Evolutionary conservation across 2,329 filamentous ascomycete species (phyloP).

Genomic region (Pseudogymnoascus destructans): DNA sequence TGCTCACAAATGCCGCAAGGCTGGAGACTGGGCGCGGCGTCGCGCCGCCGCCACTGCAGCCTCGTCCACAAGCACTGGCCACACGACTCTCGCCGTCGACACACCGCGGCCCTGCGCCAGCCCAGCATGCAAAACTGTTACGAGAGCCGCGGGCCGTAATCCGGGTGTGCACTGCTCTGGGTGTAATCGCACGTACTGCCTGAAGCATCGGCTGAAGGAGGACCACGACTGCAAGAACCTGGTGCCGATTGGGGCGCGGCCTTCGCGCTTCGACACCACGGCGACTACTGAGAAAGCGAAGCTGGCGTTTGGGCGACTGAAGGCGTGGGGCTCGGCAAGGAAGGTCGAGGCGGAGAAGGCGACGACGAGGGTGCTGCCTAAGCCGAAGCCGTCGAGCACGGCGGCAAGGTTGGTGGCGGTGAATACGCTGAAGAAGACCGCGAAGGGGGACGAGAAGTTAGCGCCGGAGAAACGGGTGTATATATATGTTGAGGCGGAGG

Average conservation of each 20-base stretch:
- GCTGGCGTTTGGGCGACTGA: slow-evolving; percentile 63
- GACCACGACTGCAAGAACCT: slow-evolving; percentile 79
- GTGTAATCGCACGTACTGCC: slow-evolving; percentile 63
- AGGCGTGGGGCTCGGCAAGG: slow-evolving; percentile 68
- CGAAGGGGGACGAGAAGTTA: slow-evolving; percentile 80
- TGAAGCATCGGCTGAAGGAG: slow-evolving; percentile 62
- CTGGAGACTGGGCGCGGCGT: slow-evolving; percentile 48
- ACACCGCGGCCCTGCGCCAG: slow-evolving; percentile 56
- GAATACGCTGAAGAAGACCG: slow-evolving; percentile 68
- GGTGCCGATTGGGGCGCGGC: slow-evolving; percentile 41
- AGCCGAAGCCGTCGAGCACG: slow-evolving; percentile 48
- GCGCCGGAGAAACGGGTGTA: slow-evolving; percentile 78
- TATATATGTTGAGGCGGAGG: slow-evolving; percentile 78
- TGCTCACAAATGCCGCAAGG: slow-evolving; percentile 54
- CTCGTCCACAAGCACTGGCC: slow-evolving; percentile 35
- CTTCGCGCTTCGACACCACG: slow-evolving; percentile 32
- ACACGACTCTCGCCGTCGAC: slow-evolving; percentile 40
- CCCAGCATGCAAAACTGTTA: slow-evolving; percentile 54
- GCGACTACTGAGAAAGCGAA: slow-evolving; percentile 49
- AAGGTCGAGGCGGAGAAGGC: slow-evolving; percentile 42
- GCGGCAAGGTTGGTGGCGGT: slow-evolving; percentile 55
- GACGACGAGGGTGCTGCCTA: slow-evolving; percentile 39
- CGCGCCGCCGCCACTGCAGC: slow-evolving; percentile 42
- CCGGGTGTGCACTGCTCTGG: slow-evolving; percentile 57
- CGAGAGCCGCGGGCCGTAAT: slow-evolving; percentile 36